Evolutionary conservation across 495 filamentous ascomycete species (phyloP).

Genomic region (Talaromyces borbonicus): DNA sequence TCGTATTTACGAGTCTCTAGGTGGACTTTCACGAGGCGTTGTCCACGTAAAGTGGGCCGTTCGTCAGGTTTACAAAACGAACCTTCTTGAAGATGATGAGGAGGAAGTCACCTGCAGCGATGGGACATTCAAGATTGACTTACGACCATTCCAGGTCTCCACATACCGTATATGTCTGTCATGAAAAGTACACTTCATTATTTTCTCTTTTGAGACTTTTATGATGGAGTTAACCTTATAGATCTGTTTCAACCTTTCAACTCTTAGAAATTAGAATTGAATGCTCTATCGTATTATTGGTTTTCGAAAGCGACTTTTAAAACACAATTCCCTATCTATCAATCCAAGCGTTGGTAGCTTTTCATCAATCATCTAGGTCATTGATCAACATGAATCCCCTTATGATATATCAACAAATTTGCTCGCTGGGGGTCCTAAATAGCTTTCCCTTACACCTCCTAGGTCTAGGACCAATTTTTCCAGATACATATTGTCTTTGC

Average conservation of each 20-base stretch:
- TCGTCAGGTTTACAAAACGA: conserved; percentile 68
- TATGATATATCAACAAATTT: conserved; percentile 26
- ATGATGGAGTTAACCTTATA: no score
- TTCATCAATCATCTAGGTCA: no score
- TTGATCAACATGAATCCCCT: no score
- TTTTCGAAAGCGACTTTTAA: no score
- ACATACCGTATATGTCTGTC: conserved; percentile 40
- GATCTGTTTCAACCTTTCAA: no score
- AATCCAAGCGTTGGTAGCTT: no score
- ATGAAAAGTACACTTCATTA: not conserved
- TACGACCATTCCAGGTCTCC: conserved; percentile 84
- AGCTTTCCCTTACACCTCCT: conserved; percentile 55
- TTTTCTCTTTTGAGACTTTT: no score
- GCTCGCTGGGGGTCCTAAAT: conserved; percentile 63
- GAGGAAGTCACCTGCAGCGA: conserved; percentile 17
- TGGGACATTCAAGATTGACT: conserved; percentile 45
- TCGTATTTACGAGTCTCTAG: conserved; percentile 81
- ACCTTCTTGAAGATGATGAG: conserved; percentile 56
- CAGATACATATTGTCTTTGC: conserved; percentile 51
- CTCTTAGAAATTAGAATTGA: no score
- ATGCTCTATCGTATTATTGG: no score
- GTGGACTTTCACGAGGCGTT: conserved; percentile 60
- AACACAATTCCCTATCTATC: no score
- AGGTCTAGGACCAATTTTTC: conserved; percentile 60
- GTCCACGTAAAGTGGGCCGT: conserved; percentile 58